These are phyloP conservation scores for Trifolium repens DNA, from an alignment of 306 rosid species.

Conservation along the genomic window DNA sequence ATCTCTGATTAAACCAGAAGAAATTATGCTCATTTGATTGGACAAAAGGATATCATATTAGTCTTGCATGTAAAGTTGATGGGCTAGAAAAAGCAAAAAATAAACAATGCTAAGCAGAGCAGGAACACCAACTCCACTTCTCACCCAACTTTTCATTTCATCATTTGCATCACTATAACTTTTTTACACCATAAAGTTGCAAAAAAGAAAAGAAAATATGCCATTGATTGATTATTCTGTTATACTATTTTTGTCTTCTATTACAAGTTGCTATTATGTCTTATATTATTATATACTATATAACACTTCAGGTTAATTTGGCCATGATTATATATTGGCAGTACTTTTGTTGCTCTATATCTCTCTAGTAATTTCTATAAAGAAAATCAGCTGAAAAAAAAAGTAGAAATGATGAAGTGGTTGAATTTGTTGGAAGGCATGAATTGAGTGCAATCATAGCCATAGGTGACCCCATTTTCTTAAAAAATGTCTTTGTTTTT, in stretches of 20 bases:
- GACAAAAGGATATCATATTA: conserved; percentile 42
- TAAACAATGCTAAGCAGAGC: conserved; percentile 42
- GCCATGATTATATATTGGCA: conserved; percentile 13
- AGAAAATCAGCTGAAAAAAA: conserved; percentile 46
- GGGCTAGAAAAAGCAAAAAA: conserved; percentile 32
- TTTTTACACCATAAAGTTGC: conserved; percentile 46
- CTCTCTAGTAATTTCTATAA: conserved; percentile 45
- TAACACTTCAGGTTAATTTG: conserved; percentile 37
- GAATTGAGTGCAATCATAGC: conserved; percentile 71
- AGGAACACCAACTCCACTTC: conserved; percentile 46
- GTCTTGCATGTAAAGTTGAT: conserved; percentile 55
- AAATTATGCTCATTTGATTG: neutral
- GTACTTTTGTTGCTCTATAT: neutral
- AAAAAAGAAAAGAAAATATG: conserved; percentile 25
- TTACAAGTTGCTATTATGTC: conserved; percentile 34
- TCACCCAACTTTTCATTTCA: conserved; percentile 41
- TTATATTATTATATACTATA: neutral
- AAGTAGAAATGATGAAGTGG: conserved; percentile 51
- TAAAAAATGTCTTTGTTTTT: conserved; percentile 34
- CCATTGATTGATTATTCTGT: conserved; percentile 50
- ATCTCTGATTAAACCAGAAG: too few species aligned
- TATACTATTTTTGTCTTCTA: conserved; percentile 27
- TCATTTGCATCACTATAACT: conserved; percentile 45
- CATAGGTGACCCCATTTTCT: conserved; percentile 57
- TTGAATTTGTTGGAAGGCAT: conserved; percentile 62